These are phyloP conservation scores for Ciborinia camelliae DNA, from an alignment of 2,329 filamentous ascomycete genomes.

Conservation along the genomic window DNA sequence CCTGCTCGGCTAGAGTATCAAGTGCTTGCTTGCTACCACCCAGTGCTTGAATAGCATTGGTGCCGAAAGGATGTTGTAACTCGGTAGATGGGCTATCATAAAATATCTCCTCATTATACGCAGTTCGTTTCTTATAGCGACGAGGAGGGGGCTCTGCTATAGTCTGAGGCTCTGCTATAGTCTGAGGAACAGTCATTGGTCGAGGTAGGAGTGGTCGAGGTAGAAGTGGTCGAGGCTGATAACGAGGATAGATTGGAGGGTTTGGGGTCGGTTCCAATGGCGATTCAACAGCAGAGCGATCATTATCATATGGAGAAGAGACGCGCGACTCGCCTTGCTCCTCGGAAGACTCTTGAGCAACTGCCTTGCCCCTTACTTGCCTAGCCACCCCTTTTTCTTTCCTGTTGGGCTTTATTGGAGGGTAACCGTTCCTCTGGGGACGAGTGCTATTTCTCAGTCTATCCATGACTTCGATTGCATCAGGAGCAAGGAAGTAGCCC, in stretches of 20 bases:
- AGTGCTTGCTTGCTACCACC: background rate
- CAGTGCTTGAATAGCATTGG: background rate
- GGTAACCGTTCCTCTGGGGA: background rate
- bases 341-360: no score
- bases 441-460: background rate
- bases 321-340: background rate
- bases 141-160: background rate
- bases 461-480: background rate
- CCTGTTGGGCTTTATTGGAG: background rate
- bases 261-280: background rate
- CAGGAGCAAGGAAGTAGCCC: background rate
- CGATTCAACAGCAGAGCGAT: background rate
- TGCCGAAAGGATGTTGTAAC: background rate
- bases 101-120: background rate
- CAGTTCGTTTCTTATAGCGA: background rate
- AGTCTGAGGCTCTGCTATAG: background rate
- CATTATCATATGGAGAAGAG: background rate
- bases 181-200: background rate
- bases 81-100: background rate
- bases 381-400: background rate
- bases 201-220: background rate
- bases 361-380: no score
- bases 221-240: background rate
- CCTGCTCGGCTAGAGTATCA: constrained; percentile 1
- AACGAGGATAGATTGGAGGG: background rate